Percentiles rank a stretch among this genome's conserved stretches.
Evolutionary conservation across 1,139 yeast genomes (phyloP).

Genomic region (Hanseniaspora gamundiae): DNA sequence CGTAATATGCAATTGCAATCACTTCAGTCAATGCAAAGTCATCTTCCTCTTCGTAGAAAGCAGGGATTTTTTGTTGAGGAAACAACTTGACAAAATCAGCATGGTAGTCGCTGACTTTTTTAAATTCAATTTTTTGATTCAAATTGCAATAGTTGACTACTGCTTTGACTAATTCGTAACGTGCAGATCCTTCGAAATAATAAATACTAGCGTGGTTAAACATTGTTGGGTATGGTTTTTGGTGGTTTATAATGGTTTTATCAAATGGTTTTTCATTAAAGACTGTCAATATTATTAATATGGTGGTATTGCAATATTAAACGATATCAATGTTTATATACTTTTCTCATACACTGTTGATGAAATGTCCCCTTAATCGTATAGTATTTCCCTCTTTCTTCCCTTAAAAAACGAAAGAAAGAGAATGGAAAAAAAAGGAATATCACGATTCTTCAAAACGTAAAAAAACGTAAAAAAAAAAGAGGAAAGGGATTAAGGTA

Average conservation of each 20-base stretch:
- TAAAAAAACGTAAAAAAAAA: too few species aligned
- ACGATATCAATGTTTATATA: too few species aligned
- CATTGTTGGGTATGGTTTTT: background rate
- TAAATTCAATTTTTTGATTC: background rate
- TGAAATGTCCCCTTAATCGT: too few species aligned
- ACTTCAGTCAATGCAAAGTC: constrained; percentile 66
- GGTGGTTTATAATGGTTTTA: background rate
- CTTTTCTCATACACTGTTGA: too few species aligned
- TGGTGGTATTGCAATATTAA: too few species aligned
- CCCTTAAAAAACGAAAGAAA: constrained; percentile 65
- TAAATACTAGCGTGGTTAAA: background rate
- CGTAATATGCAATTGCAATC: constrained; percentile 48
- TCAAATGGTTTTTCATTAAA: background rate
- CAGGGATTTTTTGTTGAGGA: background rate
- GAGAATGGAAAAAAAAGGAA: constrained; percentile 43
- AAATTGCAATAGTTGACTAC: background rate
- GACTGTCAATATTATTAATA: constrained; percentile 37
- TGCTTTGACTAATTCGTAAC: background rate
- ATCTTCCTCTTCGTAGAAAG: background rate
- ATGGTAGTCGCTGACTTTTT: background rate
- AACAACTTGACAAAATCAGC: background rate
- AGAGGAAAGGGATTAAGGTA: too few species aligned
- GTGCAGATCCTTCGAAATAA: background rate
- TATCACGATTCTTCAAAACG: too few species aligned
- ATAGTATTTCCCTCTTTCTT: too few species aligned